Conservation (phyloP, 2,329 filamentous ascomycete species). For the Xylariaceae sp. region DNA sequence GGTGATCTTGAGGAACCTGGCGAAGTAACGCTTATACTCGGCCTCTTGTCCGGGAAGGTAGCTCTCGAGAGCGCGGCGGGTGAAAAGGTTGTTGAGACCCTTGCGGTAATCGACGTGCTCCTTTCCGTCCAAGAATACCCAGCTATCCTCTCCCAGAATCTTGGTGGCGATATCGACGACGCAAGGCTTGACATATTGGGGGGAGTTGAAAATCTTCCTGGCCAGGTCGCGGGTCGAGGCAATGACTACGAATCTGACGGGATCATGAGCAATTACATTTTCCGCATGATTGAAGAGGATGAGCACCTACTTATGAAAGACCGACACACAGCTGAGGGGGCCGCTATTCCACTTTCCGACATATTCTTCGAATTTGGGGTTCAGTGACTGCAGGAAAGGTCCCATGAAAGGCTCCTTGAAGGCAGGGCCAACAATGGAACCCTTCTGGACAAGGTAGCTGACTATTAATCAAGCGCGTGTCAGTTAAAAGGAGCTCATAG, state of each 20-base stretch:
- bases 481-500: too few species aligned
- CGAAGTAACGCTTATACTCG: slow-evolving; percentile 83
- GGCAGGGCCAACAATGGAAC: slow-evolving; percentile 66
- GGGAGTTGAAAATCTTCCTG: slow-evolving; percentile 95
- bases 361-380: slow-evolving; percentile 89
- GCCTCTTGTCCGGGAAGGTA: slow-evolving; percentile 93
- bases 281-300: background rate
- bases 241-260: slow-evolving; percentile 83
- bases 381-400: slow-evolving; percentile 87
- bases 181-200: slow-evolving; percentile 85
- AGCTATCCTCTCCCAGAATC: slow-evolving; percentile 85
- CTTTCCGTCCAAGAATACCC: slow-evolving; percentile 96
- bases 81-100: slow-evolving; percentile 91
- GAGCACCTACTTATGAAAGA: slow-evolving; percentile 87
- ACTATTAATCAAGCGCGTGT: slow-evolving; percentile 48
- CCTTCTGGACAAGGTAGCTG: slow-evolving; percentile 69
- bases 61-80: slow-evolving; percentile 75
- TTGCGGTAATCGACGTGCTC: slow-evolving; percentile 95
- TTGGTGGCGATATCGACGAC: slow-evolving; percentile 94
- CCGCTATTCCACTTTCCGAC: slow-evolving; percentile 88
- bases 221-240: slow-evolving; percentile 92
- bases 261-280: slow-evolving; percentile 7
- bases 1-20: slow-evolving; percentile 70
- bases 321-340: slow-evolving; percentile 89
- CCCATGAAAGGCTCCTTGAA: slow-evolving; percentile 85